phyloP scores from a whole-genome alignment of 768 basidiomycete genomes.

The Tylopilus sp. region DNA sequence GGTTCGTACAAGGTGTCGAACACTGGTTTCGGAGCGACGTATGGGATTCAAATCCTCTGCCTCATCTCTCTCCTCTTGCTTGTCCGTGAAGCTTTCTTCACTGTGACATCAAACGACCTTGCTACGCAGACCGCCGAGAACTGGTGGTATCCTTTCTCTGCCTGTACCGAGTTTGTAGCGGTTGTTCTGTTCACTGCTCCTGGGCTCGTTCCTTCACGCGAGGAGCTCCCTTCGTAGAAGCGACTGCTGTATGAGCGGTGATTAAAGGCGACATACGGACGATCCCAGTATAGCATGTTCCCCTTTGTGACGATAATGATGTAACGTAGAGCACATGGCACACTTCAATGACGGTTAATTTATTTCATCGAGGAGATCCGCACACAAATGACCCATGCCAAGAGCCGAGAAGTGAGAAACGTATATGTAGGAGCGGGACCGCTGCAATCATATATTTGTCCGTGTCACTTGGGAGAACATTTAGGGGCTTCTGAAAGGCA shows the following conservation, averaged over 20 bases:
- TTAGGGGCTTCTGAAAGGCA: neutral
- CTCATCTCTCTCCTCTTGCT: conserved; percentile 26
- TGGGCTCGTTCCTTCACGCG: conserved; percentile 32
- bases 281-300: neutral
- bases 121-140: conserved; percentile 27
- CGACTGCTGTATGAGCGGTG: neutral
- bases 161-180: conserved; percentile 30
- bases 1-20: conserved; percentile 18
- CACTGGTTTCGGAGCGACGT: conserved; percentile 16
- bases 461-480: too few species aligned
- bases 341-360: neutral
- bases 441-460: too few species aligned
- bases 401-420: neutral
- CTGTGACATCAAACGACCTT: conserved; percentile 17
- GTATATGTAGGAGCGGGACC: neutral
- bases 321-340: neutral
- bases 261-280: neutral
- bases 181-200: conserved; percentile 30
- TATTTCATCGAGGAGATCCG: neutral
- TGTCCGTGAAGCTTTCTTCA: conserved; percentile 30
- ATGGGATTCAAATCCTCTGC: conserved; percentile 26
- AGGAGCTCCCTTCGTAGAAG: conserved; percentile 22
- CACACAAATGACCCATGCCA: neutral
- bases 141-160: conserved; percentile 34
- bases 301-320: neutral